Evolutionary conservation across 345 rosid species (phyloP).

Genomic region (Angophora floribunda): DNA sequence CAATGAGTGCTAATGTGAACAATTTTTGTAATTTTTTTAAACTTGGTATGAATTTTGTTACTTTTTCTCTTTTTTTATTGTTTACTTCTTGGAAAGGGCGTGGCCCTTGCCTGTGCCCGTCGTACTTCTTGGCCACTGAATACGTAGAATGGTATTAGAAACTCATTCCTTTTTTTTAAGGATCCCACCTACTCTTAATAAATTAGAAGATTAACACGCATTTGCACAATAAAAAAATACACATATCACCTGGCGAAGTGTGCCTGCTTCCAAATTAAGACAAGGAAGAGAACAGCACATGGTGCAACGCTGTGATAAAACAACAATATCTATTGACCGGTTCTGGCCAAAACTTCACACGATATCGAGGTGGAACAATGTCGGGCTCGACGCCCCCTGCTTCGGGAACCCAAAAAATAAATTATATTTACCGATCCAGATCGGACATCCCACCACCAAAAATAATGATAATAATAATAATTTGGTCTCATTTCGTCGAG

Average conservation of each 20-base stretch:
- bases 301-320: neutral
- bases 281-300: neutral
- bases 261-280: neutral
- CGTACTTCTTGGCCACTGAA: neutral
- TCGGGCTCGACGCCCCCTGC: neutral
- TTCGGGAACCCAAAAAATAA: neutral
- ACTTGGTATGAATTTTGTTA: neutral
- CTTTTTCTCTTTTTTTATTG: neutral
- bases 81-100: neutral
- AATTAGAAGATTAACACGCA: neutral
- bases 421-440: neutral
- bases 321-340: neutral
- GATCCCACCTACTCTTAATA: neutral
- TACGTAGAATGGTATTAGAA: neutral
- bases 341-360: neutral
- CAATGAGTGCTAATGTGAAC: fast-evolving
- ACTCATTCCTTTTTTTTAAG: neutral
- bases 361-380: neutral
- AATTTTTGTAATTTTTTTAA: too few species aligned
- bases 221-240: neutral
- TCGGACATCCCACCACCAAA: neutral
- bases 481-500: neutral
- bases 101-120: too few species aligned
- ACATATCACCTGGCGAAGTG: neutral
- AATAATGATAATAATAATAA: neutral